A percentile compares a stretch with the other conserved stretches of the same genome.
Evolutionary conservation across 768 basidiomycete species (phyloP).

Genomic region (Mycena haematopus): DNA sequence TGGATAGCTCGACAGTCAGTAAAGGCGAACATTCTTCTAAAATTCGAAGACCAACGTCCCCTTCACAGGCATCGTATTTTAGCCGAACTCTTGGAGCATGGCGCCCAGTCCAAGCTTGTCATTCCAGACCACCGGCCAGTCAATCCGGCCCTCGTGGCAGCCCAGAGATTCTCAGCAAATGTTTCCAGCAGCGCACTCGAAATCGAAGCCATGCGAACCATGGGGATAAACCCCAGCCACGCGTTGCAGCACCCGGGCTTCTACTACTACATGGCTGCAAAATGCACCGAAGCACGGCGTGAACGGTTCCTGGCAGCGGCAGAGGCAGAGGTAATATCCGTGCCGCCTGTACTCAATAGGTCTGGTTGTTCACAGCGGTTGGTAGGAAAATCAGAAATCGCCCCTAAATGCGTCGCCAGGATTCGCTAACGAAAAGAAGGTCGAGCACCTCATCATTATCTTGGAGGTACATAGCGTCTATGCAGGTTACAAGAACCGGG

Average conservation of each 20-base stretch:
- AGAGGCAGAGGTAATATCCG: constrained; percentile 58
- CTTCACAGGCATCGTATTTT: constrained; percentile 79
- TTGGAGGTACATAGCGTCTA: constrained; percentile 67
- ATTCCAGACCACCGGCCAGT: constrained; percentile 56
- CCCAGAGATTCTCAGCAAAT: constrained; percentile 29
- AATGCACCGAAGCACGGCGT: constrained; percentile 80
- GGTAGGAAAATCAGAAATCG: constrained; percentile 42
- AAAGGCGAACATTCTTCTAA: not conserved
- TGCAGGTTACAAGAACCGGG: not conserved
- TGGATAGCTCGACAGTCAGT: constrained; percentile 93
- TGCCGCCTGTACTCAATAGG: not conserved
- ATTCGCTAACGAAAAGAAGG: constrained; percentile 88
- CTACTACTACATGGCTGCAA: constrained; percentile 90
- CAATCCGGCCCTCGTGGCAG: constrained; percentile 30
- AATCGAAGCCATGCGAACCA: constrained; percentile 61
- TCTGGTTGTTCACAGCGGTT: not conserved
- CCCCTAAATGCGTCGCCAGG: constrained; percentile 61
- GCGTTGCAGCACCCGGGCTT: constrained; percentile 91
- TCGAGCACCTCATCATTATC: constrained; percentile 83
- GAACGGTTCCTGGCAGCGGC: constrained; percentile 67
- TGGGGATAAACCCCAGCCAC: constrained; percentile 81
- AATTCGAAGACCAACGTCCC: not conserved
- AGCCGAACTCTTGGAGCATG: constrained; percentile 90
- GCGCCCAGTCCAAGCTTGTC: constrained; percentile 63
- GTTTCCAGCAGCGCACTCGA: constrained; percentile 44